Percentiles rank a stretch among this genome's conserved stretches.
Evolutionary conservation across 495 filamentous ascomycete genomes (phyloP).

Genomic region (Tuber melanosporum): DNA sequence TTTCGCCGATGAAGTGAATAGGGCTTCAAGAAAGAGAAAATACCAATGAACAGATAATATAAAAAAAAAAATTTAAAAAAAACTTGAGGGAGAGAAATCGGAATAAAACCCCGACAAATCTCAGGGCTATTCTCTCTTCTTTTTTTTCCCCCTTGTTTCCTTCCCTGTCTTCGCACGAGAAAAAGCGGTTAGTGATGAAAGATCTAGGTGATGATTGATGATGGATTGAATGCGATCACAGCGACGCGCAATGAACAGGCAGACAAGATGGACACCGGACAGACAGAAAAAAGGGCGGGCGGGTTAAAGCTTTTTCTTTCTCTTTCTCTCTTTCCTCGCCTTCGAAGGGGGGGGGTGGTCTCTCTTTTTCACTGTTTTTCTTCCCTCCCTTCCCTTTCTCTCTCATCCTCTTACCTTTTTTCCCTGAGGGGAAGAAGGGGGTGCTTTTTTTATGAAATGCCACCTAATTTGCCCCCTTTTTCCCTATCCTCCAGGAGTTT

Average conservation of each 20-base stretch:
- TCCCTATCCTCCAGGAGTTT: background rate
- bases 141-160: background rate
- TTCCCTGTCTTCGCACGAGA: background rate
- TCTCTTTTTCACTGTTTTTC: constrained; percentile 23
- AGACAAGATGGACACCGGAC: constrained; percentile 10
- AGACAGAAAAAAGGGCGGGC: constrained; percentile 20
- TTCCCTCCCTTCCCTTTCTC: constrained; percentile 27
- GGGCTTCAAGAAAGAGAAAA: background rate
- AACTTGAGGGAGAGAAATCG: background rate
- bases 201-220: background rate
- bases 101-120: background rate
- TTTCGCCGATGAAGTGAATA: background rate
- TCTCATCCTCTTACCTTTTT: background rate
- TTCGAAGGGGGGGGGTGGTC: constrained; percentile 23
- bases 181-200: background rate
- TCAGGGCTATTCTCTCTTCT: background rate
- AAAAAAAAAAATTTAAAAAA: background rate
- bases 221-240: constrained; percentile 1
- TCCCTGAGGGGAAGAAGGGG: background rate
- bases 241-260: constrained; percentile 16
- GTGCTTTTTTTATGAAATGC: constrained; percentile 9
- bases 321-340: constrained; percentile 22
- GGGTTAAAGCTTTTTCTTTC: constrained; percentile 15
- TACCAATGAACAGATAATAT: background rate
- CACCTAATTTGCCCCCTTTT: constrained; percentile 31